A percentile compares a stretch with the other conserved stretches of the same genome.
Evolutionary conservation across 176 grass and related monocot species (phyloP).

Genomic region (Cenchrus americanus): DNA sequence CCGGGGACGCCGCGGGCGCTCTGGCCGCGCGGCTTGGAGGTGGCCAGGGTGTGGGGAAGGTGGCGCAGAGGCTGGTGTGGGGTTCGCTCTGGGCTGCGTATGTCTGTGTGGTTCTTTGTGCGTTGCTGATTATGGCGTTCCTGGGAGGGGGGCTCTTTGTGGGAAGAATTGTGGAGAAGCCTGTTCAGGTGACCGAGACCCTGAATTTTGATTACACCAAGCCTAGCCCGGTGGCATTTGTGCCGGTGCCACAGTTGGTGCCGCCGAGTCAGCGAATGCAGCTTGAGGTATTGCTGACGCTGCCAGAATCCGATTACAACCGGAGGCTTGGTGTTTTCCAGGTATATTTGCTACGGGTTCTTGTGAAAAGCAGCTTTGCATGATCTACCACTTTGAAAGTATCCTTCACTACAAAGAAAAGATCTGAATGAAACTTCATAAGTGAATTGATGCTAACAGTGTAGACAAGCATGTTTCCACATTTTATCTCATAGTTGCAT

Average conservation of each 20-base stretch:
- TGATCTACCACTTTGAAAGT: not conserved
- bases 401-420: not conserved
- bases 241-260: conserved; percentile 55
- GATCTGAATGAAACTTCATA: not conserved
- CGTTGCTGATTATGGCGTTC: conserved; percentile 68
- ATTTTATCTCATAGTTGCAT: not conserved
- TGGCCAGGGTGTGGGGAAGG: conserved; percentile 37
- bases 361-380: conserved; percentile 21
- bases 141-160: conserved; percentile 65
- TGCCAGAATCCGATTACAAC: conserved; percentile 92
- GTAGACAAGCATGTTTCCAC: not conserved
- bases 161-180: conserved; percentile 62
- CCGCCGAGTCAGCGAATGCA: conserved; percentile 72
- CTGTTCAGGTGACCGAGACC: conserved; percentile 66
- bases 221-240: conserved; percentile 64
- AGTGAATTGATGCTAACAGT: not conserved
- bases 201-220: conserved; percentile 95
- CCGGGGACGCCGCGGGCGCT: conserved; percentile 38
- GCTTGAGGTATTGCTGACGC: conserved; percentile 66
- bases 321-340: conserved; percentile 87
- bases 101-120: conserved; percentile 60
- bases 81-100: conserved; percentile 82
- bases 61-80: conserved; percentile 57
- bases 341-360: conserved; percentile 49
- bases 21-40: conserved; percentile 41